Base-by-base conservation (phyloP, 352 stramenopile genomes). In the Phytophthora europaea region DNA sequence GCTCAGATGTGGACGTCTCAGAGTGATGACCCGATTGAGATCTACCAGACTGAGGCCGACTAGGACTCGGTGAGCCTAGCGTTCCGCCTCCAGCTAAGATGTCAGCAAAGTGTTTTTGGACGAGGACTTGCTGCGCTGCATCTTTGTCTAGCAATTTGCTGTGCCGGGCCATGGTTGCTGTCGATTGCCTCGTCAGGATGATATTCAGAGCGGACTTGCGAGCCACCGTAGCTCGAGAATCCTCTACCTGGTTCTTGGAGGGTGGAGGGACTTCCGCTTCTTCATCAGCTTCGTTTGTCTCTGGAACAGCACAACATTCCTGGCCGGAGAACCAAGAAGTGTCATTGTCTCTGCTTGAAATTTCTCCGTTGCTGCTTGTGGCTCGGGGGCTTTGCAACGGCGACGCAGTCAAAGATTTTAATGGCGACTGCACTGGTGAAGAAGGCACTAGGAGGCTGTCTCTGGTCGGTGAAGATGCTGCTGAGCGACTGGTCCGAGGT, bases 181-280 rank as follows among this genome's bases (percentile, higher is more conserved):
- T 70, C 4, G 71, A 60, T n/a, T 80, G 67, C 3, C 69, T 64
- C 10, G 70, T 56, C 6, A 90, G 56, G 18, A 92, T 51, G 18
- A 74, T 79, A 20, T 92, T 81, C 1, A 92, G 71, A 13, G 82
- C 78, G 31, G 80, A 82, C 64, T 82, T 90, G 2, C 77, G 70
- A 22, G 82, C 82, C 18, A 45, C 51, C 1, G 69, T 83, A 38
- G 48, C 26, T 58, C 26, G 65, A 57, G 31, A 31, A 53, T 75
- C 40, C 10, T 77, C 70, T 3, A 40, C 15, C 26, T 78, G 61
- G 61, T 75, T 78, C 7, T 31, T 43, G 20, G 67, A 61, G 9
- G 8, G 2, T 61, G 50, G 43, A 20, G 47, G 15, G 2, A 28
- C 20, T 40, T 52, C 59, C 61, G 20, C 36, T 53, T 64, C 51